These are phyloP conservation scores for Venturia pyrina DNA, from an alignment of 2,329 filamentous ascomycete genomes.

Conservation along the genomic window DNA sequence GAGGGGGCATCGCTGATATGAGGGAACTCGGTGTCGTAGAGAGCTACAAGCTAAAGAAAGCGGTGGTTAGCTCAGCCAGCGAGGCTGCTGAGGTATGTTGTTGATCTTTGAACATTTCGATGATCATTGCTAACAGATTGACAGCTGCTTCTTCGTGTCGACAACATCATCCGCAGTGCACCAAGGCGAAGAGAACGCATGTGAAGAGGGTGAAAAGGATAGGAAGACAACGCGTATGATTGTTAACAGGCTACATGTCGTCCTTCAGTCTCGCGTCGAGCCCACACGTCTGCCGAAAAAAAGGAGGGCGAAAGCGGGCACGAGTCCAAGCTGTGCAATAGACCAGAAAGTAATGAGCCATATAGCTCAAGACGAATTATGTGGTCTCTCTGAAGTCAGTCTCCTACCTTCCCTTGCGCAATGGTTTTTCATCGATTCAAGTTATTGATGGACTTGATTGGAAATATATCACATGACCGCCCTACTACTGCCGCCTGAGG, in stretches of 20 bases:
- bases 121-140: constrained; percentile 22
- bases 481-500: too few species aligned
- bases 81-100: constrained; percentile 84
- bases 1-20: constrained; percentile 93
- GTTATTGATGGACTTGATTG: too few species aligned
- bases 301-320: background rate
- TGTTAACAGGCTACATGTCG: constrained; percentile 13
- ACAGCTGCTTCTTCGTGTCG: constrained; percentile 80
- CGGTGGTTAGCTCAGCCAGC: constrained; percentile 92
- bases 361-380: background rate
- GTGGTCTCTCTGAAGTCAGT: background rate
- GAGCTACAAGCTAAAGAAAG: constrained; percentile 96
- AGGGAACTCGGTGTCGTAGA: constrained; percentile 89
- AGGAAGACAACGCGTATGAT: background rate
- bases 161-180: constrained; percentile 94
- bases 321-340: background rate
- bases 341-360: background rate
- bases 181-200: constrained; percentile 73
- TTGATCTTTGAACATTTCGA: constrained; percentile 9
- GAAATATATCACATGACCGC: too few species aligned
- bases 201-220: constrained; percentile 30
- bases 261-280: background rate
- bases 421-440: too few species aligned
- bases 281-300: background rate
- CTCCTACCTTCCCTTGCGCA: background rate